A percentile compares a stretch with the other conserved stretches of the same genome.
phyloP scores from a whole-genome alignment of 2,329 filamentous ascomycete genomes.

The Phyllosticta citribraziliensis region DNA sequence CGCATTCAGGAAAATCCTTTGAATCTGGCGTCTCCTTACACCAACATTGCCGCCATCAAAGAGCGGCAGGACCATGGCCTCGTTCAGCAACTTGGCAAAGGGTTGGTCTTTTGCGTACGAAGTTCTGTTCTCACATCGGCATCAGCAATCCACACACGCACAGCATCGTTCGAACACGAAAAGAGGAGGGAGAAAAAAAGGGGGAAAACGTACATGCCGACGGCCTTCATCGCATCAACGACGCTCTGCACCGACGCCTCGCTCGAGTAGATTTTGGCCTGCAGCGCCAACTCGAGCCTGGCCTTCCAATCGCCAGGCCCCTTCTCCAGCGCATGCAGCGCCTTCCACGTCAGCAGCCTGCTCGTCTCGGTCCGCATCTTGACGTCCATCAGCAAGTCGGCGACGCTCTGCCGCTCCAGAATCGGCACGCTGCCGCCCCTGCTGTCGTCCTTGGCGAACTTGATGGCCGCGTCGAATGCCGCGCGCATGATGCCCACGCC shows the following conservation, averaged over 20 bases:
- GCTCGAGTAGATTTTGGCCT: constrained; percentile 44
- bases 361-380: constrained; percentile 44
- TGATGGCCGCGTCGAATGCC: constrained; percentile 42
- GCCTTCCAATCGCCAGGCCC: constrained; percentile 31
- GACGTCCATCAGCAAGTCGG: constrained; percentile 42
- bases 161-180: neutral
- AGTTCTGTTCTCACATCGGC: constrained; percentile 17
- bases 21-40: constrained; percentile 39
- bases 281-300: constrained; percentile 37
- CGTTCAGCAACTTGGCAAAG: constrained; percentile 27
- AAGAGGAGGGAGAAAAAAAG: neutral
- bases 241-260: constrained; percentile 41
- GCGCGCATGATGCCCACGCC: constrained; percentile 44
- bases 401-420: constrained; percentile 41
- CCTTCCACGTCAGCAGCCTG: constrained; percentile 45
- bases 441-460: constrained; percentile 39
- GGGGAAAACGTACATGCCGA: constrained; percentile 36
- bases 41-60: constrained; percentile 49
- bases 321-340: constrained; percentile 35
- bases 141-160: neutral
- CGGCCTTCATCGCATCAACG: constrained; percentile 41
- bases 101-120: constrained; percentile 34
- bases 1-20: constrained; percentile 35
- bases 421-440: constrained; percentile 38
- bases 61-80: constrained; percentile 3